Evolutionary conservation across 257 asterid genomes (phyloP), one percentile per base, ranked within the genome.

Genomic region (Echium plantagineum): DNA sequence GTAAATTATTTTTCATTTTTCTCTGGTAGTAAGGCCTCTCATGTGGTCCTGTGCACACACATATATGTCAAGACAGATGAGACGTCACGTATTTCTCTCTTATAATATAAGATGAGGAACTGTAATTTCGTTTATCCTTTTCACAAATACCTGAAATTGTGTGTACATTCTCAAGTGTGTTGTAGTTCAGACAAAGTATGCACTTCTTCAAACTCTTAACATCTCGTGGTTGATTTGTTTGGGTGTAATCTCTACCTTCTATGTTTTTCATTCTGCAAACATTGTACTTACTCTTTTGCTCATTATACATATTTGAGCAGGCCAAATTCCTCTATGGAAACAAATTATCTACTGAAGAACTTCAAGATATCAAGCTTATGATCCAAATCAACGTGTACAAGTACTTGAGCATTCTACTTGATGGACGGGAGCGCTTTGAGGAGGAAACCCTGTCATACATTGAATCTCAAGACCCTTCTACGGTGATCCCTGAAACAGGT

Each of bases 371-470:
- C 51, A 86, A 84, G 82, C 80, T 68, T 61, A 69, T 63, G 57
- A 77, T 84, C 68, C 88, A 74, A 64, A 77, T 75, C 17, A 86
- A 76, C 75, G 52, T 77, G 17, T 80, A 74, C 66, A 75, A 66
- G 78, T 84, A 84, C 77, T 72, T 86, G 24, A 59, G 84, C 28
- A 57, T 66, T 58, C 63, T 86, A 65, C 84, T 86, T 9, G 90
- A 86, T 75, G 84, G 81, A 47, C 77, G 81, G 52, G 85, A 81
- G 69, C 79, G 64, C 67, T 79, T 81, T 65, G 94, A 86, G 76
- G 87, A 81, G 51, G 86, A 80, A 71, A 69, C 68, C 60, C 28
- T 68, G 58, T 22, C 46, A 57, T 64, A 69, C 35, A 65, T 56
- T 38, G 62, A 49, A 30, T 48, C 68, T 46, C 47, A 59, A 48